These are phyloP conservation scores for Aspergillus jensenii DNA, from an alignment of 2,329 filamentous ascomycete species.

Conservation along the genomic window DNA sequence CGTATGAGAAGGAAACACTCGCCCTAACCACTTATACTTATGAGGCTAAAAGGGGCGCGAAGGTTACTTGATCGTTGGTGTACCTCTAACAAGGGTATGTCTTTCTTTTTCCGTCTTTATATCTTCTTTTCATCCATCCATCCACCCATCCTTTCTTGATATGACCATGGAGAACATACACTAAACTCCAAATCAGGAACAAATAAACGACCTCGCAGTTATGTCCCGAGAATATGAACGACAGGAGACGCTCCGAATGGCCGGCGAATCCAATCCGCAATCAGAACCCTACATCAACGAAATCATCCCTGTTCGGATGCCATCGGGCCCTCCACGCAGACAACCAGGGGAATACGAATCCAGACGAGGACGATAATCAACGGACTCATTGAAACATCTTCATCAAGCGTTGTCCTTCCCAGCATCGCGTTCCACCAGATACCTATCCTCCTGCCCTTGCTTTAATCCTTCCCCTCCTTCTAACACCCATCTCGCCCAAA, in stretches of 20 bases:
- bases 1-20: conserved; percentile 4
- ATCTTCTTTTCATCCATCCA: neutral
- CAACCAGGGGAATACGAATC: conserved; percentile 26
- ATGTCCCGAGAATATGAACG: conserved; percentile 50
- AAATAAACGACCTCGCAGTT: conserved; percentile 50
- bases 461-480: neutral
- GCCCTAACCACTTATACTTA: conserved; percentile 25
- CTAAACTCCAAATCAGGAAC: conserved; percentile 36
- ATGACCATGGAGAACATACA: neutral
- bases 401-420: neutral
- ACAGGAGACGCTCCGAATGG: conserved; percentile 48
- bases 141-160: neutral
- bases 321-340: conserved; percentile 28
- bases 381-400: neutral
- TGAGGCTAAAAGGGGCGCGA: conserved; percentile 43
- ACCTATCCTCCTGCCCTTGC: neutral
- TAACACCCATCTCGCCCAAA: neutral
- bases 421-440: neutral
- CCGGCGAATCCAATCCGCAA: conserved; percentile 24
- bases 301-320: conserved; percentile 37
- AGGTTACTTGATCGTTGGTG: conserved; percentile 49
- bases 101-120: neutral
- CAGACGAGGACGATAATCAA: conserved; percentile 24
- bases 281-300: conserved; percentile 45
- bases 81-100: conserved; percentile 47